phyloP scores from a whole-genome alignment of 202 grass and related monocot species.

The Cymbopogon flexuosus region DNA sequence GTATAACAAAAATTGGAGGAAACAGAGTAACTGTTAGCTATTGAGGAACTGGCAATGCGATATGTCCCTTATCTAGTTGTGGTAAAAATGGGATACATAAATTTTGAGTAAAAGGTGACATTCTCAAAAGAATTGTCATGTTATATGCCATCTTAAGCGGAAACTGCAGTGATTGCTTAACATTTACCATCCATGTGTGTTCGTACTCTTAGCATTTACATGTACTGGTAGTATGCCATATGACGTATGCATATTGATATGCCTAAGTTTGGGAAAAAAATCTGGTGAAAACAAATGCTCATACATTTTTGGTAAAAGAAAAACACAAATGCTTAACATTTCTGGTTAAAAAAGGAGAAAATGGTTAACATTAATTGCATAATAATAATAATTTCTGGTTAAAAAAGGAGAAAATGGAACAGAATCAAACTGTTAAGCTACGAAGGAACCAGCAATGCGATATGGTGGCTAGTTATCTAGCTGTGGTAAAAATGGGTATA shows the following conservation, averaged over 20 bases:
- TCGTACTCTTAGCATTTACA: neutral
- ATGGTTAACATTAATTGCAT: neutral
- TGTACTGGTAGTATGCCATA: neutral
- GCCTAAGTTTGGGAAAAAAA: neutral
- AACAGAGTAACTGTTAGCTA: conserved; percentile 11
- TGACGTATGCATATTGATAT: neutral
- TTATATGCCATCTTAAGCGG: neutral
- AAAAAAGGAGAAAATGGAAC: neutral
- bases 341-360: neutral
- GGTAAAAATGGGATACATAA: neutral
- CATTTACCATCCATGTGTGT: neutral
- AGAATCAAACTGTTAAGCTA: conserved; percentile 2
- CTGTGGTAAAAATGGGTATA: neutral
- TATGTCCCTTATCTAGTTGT: neutral
- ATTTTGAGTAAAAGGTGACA: conserved; percentile 2
- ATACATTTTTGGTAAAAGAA: neutral
- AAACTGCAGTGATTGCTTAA: neutral
- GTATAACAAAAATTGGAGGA: neutral
- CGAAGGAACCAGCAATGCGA: neutral
- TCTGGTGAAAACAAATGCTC: neutral
- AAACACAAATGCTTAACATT: neutral
- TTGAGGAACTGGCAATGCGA: neutral
- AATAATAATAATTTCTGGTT: neutral
- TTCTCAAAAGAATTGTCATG: neutral
- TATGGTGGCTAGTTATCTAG: neutral